Evolutionary conservation across 768 basidiomycete species (phyloP), one percentile per base, ranked within the genome.

Genomic region (Termitomyces titanicus): DNA sequence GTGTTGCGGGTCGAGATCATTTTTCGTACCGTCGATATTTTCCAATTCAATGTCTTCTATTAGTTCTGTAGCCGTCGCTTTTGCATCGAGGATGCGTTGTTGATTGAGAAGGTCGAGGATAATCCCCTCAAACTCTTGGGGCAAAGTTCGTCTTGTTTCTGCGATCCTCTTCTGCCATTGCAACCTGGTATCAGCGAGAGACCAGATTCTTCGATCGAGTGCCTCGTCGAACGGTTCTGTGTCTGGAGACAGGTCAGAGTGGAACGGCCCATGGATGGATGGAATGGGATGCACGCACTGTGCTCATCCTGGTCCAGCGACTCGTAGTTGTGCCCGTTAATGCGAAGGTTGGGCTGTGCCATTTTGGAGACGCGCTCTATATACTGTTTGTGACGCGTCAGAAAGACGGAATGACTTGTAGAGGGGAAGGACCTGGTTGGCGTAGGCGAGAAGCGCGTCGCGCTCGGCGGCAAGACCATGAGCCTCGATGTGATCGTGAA

Each of bases 201-300:
- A 86, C 87, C 88, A 92, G 43, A 94, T 87, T 43, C 82, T 81
- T 47, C 89, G 74, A 66, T 95, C 93, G 31, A 96, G 80, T 2
- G 82, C 84, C 69, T 96, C 92, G 63, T 96, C 92, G 67, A 94
- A 96, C 2, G 83, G 79, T 63, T 94, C 90, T 61, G 83, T 82
- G 42, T 84, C 85, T 87, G 58, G n/a, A 47, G 11, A 46, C 44
- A 39, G 46, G 53, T 57, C 22, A 48, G 48, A 10, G n/a, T 40
- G 25, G 31, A 35, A 45, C 9, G 48, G 24, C 6, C 34, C 24
- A 48, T 3, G n/a, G n/a, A n/a, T n/a, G n/a, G n/a, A n/a, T n/a
- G 37, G 17, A n/a, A 29, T 4, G 10, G 24, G 22, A 49, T 25
- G 10, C 17, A 31, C 70, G 50, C 48, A 83, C 86, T 81, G 62